Evolutionary conservation across 2,329 filamentous ascomycete species (phyloP), one percentile per base, ranked within the genome.

Genomic region (Pseudohalonectria lignicola): DNA sequence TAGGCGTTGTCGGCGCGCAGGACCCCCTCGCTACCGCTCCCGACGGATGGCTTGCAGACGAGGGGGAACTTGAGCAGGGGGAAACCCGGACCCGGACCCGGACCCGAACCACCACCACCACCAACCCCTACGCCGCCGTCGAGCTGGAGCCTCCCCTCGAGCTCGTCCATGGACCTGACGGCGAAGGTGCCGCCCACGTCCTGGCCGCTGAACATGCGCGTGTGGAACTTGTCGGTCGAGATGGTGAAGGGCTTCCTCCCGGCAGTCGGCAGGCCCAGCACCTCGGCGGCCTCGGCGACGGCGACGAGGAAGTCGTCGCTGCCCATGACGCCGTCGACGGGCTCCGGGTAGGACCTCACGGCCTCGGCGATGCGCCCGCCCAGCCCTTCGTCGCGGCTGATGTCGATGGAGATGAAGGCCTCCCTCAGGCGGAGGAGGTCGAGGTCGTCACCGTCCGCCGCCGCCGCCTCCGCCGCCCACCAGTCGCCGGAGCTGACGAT

Each of bases 1-100:
- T 39, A 25, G 10, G 43, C 38, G 36, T 55, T 48, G 25, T 51
- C 34, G 2, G 55, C 55, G 37, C 52, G 56, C 17, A 44, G 41
- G 4, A 63, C 59, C 16, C 57, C 49, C 20, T 57, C 51, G 11
- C 46, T 53, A 30, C 42, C 46, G 49, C 55, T 55, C 3, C 58
- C 60, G 1, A 39, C 48, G 28, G 49, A 53, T 0, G 61, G 60
- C 45, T 63, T 63, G 13, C 61, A 53, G 26, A 63, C 53, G 4
- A 60, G 36, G 0, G 59, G 59, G 32, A 45, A 57, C n/a, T n/a
- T n/a, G n/a, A n/a, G n/a, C n/a, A n/a, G n/a, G n/a, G n/a, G n/a
- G n/a, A n/a, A n/a, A n/a, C n/a, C n/a, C n/a, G n/a, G n/a, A n/a
- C n/a, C n/a, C n/a, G n/a, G n/a, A n/a, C n/a, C n/a, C n/a, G n/a